Evolutionary conservation across 495 filamentous ascomycete species (phyloP), one percentile per base, ranked within the genome.

Genomic region (Penicillium longicatenatum): DNA sequence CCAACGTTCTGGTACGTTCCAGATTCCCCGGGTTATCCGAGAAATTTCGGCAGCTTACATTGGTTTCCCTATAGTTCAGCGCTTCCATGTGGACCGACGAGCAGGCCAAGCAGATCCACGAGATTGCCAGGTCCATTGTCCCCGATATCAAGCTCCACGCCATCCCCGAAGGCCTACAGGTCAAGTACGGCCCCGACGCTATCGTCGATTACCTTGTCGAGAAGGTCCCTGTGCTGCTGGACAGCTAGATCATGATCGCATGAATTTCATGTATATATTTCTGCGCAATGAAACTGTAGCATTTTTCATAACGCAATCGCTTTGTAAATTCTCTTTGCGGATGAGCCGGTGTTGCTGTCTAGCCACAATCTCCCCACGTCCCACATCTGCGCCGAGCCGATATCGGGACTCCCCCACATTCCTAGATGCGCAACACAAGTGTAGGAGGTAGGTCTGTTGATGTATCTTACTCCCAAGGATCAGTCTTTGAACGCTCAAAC

Each of bases 41-140:
- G 49, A 16, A 4, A 16, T 37, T 26, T 17, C 43, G 8, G 20
- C 47, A 30, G 50, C 52, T 61, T 45, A 59, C 45, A 24, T 12
- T 30, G 33, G 11, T 14, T 24, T 22, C 9, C 29, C 29, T 50
- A 57, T 58, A 85, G 82, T 87, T 87, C 75, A 83, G 79, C 49
- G 86, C 86, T 16, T 88, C 86, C 31, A 88, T 88, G 85, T 89
- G 85, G 86, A 79, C 84, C 10, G 72, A 75, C 17, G 81, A 85
- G 53, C 70, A 89, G 66, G 79, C 83, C 19, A 55, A 71, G 31
- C 59, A 80, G 57, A 85, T 87, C 45, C 76, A 84, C 26, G 61
- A 73, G 3, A 85, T 82, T 50, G 84, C 85, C 29, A 74, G 76
- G 44, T 68, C 74, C 9, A 71, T 80, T 54, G 70, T 73, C 12